Evolutionary conservation across 2,329 filamentous ascomycete genomes (phyloP).

Genomic region (Claviceps pazoutovae): DNA sequence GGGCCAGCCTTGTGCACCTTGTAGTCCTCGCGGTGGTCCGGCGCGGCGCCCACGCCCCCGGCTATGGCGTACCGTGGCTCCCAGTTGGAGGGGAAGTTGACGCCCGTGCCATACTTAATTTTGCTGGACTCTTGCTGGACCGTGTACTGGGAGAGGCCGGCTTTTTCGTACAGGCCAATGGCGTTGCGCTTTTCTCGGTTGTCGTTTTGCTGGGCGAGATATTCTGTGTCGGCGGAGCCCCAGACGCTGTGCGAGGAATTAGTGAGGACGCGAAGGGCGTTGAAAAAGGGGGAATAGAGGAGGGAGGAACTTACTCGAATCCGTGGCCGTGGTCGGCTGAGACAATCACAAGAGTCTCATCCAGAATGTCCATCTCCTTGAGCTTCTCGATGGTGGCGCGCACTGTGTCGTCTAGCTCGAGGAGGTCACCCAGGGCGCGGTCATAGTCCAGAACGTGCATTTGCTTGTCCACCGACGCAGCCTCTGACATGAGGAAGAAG

Average conservation of each 20-base stretch:
- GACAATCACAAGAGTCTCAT: constrained; percentile 67
- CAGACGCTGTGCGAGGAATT: constrained; percentile 39
- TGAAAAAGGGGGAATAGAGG: too few relatives aligned
- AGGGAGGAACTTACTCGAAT: constrained; percentile 42
- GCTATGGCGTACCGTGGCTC: constrained; percentile 72
- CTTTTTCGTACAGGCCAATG: constrained; percentile 58
- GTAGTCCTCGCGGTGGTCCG: constrained; percentile 67
- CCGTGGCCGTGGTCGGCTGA: constrained; percentile 85
- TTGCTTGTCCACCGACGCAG: constrained; percentile 76
- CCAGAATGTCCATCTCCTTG: constrained; percentile 47
- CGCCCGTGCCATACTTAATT: constrained; percentile 56
- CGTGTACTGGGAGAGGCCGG: constrained; percentile 67
- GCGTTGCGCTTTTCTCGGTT: constrained; percentile 64
- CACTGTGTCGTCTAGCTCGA: constrained; percentile 76
- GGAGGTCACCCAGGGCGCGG: constrained; percentile 68
- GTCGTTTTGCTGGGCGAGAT: constrained; percentile 48
- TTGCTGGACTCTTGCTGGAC: constrained; percentile 30
- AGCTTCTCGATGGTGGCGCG: constrained; percentile 61
- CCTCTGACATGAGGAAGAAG: constrained; percentile 81
- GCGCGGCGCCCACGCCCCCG: constrained; percentile 54
- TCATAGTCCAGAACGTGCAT: constrained; percentile 82
- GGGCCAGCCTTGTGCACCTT: constrained; percentile 53
- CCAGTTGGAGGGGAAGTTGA: constrained; percentile 73
- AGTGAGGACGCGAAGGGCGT: neutral
- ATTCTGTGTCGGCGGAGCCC: constrained; percentile 67